Conservation (phyloP, 371 early-diverging fungal species). For the Fennellomyces sp. region DNA sequence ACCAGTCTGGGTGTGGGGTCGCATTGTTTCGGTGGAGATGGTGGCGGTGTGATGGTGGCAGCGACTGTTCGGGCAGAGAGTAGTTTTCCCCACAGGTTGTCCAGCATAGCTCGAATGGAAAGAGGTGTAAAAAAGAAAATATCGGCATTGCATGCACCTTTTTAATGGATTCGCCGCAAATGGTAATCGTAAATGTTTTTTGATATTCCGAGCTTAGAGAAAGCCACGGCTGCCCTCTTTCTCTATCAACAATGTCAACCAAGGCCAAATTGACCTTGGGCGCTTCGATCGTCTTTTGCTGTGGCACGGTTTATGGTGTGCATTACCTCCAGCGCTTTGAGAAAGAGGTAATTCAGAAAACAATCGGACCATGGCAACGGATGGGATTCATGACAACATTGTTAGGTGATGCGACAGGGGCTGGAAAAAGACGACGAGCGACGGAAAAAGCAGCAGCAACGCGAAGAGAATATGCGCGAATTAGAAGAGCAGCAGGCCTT, state of each 20-base stretch:
- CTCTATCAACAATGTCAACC: conserved; percentile 29
- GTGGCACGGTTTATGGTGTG: conserved; percentile 49
- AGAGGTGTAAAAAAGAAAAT: not conserved
- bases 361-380: no score
- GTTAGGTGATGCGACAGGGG: conserved; percentile 36
- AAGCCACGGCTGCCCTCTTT: conserved; percentile 3
- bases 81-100: not conserved
- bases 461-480: conserved; percentile 43
- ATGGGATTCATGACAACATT: no score
- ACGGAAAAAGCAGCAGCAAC: conserved; percentile 40
- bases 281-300: conserved; percentile 45
- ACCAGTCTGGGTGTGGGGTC: not conserved
- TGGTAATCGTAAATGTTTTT: not conserved
- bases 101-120: not conserved
- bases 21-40: not conserved
- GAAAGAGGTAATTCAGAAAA: conserved; percentile 46
- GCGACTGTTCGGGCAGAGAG: not conserved
- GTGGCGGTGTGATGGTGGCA: conserved; percentile 5
- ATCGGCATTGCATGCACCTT: not conserved
- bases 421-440: conserved; percentile 41
- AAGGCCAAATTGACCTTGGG: conserved; percentile 50
- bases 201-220: not conserved
- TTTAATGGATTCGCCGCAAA: not conserved
- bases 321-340: conserved; percentile 54
- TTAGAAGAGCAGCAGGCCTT: conserved; percentile 48